Conservation (phyloP, 1,284 basidiomycete genomes). For the Golubevia sp. region DNA sequence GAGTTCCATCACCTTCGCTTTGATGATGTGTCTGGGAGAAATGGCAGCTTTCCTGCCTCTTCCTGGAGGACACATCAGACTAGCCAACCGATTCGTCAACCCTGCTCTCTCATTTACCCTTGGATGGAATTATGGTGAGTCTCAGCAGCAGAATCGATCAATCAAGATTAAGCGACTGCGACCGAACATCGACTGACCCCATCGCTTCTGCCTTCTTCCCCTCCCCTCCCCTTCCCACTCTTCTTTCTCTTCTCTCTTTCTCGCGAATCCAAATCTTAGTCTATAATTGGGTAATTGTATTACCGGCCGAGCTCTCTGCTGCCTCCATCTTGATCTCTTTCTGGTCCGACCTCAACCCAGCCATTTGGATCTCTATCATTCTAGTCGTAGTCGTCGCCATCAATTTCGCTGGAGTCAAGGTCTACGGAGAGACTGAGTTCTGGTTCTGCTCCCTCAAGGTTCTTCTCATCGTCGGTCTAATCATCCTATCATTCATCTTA, state of each 20-base stretch:
- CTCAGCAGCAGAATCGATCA: neutral
- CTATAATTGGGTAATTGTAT: conserved; percentile 70
- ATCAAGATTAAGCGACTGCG: neutral
- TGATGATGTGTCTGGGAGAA: conserved; percentile 52
- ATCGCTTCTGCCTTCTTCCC: neutral
- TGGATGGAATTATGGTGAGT: conserved; percentile 36
- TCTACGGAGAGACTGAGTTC: conserved; percentile 25
- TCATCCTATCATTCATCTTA: conserved; percentile 48
- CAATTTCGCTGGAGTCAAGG: conserved; percentile 50
- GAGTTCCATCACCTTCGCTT: conserved; percentile 5
- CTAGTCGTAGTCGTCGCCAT: conserved; percentile 45
- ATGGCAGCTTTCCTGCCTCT: conserved; percentile 67
- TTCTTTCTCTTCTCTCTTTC: too few relatives aligned
- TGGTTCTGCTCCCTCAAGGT: conserved; percentile 16
- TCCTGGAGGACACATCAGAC: conserved; percentile 37
- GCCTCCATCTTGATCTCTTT: conserved; percentile 77
- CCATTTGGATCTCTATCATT: conserved; percentile 42
- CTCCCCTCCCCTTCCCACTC: conserved; percentile 39
- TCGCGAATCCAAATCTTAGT: too few relatives aligned
- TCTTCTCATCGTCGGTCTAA: conserved; percentile 49
- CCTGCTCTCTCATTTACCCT: conserved; percentile 57
- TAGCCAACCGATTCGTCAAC: conserved; percentile 47
- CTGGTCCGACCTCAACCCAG: conserved; percentile 65
- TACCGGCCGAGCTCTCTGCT: conserved; percentile 79
- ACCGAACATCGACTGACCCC: neutral